A percentile compares a stretch with the other conserved stretches of the same genome.
These are phyloP conservation scores for Hypoxylon sp. DNA, from an alignment of 2,329 filamentous ascomycete genomes.

Conservation along the genomic window DNA sequence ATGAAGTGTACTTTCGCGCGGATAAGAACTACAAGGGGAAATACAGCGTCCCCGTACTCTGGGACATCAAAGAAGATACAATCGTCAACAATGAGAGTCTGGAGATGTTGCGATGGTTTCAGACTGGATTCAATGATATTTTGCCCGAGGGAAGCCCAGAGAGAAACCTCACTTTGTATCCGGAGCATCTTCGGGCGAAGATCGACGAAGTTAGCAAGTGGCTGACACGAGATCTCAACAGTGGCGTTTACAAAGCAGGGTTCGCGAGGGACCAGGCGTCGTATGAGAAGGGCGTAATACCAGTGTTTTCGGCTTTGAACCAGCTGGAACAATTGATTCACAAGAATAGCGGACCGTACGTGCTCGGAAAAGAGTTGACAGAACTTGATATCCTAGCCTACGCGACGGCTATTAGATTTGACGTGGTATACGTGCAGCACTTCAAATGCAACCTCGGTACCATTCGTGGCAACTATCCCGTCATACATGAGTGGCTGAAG, in stretches of 20 bases:
- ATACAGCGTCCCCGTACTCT: slow-evolving; percentile 73
- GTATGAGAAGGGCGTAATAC: slow-evolving; percentile 68
- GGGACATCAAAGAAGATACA: slow-evolving; percentile 70
- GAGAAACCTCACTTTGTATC: slow-evolving; percentile 66
- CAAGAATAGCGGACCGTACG: slow-evolving; percentile 62
- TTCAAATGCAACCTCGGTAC: slow-evolving; percentile 77
- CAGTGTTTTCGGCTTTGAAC: slow-evolving; percentile 73
- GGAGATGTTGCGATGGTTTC: slow-evolving; percentile 71
- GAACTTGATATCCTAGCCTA: slow-evolving; percentile 73
- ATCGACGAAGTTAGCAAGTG: slow-evolving; percentile 69
- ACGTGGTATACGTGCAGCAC: slow-evolving; percentile 74
- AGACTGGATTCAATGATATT: slow-evolving; percentile 68
- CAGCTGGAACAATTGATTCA: slow-evolving; percentile 65
- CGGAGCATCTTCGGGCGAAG: slow-evolving; percentile 59
- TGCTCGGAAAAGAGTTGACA: slow-evolving; percentile 69
- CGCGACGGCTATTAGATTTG: slow-evolving; percentile 71
- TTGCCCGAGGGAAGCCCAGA: slow-evolving; percentile 57
- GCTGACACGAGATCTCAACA: slow-evolving; percentile 70
- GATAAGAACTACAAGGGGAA: slow-evolving; percentile 72
- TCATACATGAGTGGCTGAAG: slow-evolving; percentile 73
- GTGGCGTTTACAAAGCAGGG: slow-evolving; percentile 73
- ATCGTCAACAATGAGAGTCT: slow-evolving; percentile 74
- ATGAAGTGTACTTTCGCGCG: slow-evolving; percentile 74
- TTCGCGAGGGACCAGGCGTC: slow-evolving; percentile 69
- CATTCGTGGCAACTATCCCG: slow-evolving; percentile 72